These are phyloP conservation scores for Aspergillus proliferans DNA, from an alignment of 2,329 filamentous ascomycete genomes.

Conservation along the genomic window DNA sequence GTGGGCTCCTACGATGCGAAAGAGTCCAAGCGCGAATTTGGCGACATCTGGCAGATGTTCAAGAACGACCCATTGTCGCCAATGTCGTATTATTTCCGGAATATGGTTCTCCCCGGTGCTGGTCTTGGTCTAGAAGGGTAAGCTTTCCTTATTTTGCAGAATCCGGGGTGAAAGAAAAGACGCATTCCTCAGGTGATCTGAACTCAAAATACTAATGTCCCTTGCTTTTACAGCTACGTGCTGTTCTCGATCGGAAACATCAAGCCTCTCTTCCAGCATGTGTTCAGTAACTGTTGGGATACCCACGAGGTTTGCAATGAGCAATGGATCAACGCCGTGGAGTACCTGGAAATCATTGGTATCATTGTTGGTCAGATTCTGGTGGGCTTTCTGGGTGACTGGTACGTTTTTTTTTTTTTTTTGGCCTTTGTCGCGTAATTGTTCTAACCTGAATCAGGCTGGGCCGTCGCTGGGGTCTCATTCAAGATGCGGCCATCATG, in stretches of 20 bases:
- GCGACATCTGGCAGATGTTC: constrained; percentile 66
- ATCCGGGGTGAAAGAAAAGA: background rate
- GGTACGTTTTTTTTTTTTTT: constrained; percentile 33
- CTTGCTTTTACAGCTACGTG: constrained; percentile 60
- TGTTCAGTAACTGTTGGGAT: constrained; percentile 75
- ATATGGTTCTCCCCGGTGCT: constrained; percentile 86
- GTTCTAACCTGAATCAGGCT: constrained; percentile 49
- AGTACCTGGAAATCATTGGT: constrained; percentile 87
- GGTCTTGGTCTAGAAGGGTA: constrained; percentile 82
- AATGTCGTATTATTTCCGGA: constrained; percentile 77
- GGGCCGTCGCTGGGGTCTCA: constrained; percentile 88
- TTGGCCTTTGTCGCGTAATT: background rate
- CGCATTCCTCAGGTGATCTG: background rate
- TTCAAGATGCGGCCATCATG: constrained; percentile 94
- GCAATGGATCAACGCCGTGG: constrained; percentile 77
- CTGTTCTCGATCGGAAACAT: constrained; percentile 96
- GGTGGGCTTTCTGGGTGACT: constrained; percentile 74
- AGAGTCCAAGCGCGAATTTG: constrained; percentile 64
- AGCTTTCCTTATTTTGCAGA: background rate
- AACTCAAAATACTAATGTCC: background rate
- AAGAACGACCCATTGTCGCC: constrained; percentile 82
- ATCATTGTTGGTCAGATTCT: constrained; percentile 91
- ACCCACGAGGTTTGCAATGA: constrained; percentile 59
- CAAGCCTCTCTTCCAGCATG: constrained; percentile 68
- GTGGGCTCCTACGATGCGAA: constrained; percentile 65